Conservation (phyloP, 2,329 filamentous ascomycete genomes). For the Alternaria sp. region DNA sequence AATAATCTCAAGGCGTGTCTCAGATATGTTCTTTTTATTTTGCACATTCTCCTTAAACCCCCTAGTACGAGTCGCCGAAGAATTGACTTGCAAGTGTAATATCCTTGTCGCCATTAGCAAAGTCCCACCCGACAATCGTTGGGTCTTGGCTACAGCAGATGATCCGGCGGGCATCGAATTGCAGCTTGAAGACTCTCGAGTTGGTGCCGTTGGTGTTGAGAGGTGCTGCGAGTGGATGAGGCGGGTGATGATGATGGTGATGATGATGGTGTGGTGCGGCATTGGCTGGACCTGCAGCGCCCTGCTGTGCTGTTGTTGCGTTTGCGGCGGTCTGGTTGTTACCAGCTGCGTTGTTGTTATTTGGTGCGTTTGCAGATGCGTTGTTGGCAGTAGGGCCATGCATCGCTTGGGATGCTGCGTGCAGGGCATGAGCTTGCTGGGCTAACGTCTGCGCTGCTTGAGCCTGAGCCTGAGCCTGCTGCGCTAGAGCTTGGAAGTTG, state of each 20-base stretch:
- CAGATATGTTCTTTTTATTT: too few species aligned
- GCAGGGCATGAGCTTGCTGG: constrained; percentile 49
- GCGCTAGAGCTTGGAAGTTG: constrained; percentile 47
- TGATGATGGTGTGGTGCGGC: constrained; percentile 33
- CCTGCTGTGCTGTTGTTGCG: constrained; percentile 28
- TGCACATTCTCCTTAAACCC: neutral
- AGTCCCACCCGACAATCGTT: constrained; percentile 96
- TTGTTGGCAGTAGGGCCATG: constrained; percentile 31
- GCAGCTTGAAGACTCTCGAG: constrained; percentile 88
- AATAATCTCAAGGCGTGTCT: too few species aligned
- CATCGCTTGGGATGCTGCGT: constrained; percentile 44
- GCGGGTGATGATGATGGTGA: constrained; percentile 47
- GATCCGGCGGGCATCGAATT: constrained; percentile 92
- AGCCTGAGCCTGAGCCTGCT: constrained; percentile 50
- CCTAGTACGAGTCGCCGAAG: constrained; percentile 64
- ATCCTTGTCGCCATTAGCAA: constrained; percentile 84
- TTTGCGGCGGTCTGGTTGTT: constrained; percentile 22
- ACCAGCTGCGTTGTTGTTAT: constrained; percentile 6
- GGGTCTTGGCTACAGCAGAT: constrained; percentile 93
- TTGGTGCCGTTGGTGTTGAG: constrained; percentile 51
- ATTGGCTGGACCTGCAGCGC: constrained; percentile 24
- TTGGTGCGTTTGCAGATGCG: constrained; percentile 15
- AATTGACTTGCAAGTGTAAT: constrained; percentile 80
- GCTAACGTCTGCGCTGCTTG: constrained; percentile 47
- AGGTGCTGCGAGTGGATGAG: constrained; percentile 36